Conservation (phyloP, 768 basidiomycete genomes). For the Russula sp. region DNA sequence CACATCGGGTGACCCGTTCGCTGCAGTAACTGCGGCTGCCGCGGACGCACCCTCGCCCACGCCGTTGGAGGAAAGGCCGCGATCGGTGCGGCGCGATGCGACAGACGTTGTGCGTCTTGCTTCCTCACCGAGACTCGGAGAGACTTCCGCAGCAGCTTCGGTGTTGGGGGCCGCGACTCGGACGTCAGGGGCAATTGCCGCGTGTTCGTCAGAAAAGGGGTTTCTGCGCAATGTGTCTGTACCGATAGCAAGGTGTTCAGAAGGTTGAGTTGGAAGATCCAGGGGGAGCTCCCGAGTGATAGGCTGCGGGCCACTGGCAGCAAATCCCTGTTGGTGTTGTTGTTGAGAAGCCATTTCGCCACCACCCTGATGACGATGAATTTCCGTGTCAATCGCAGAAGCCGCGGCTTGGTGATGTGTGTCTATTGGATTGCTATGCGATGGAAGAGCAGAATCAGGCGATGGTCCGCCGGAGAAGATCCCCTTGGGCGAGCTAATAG, state of each 20-base stretch:
- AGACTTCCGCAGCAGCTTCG: background rate
- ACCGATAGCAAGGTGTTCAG: background rate
- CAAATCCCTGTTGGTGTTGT: background rate
- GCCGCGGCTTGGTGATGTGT: background rate
- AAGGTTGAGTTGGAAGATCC: background rate
- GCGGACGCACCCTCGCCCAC: slow-evolving; percentile 44
- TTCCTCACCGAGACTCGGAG: background rate
- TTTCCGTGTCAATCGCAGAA: background rate
- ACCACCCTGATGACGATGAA: background rate
- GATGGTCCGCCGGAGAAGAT: slow-evolving; percentile 18
- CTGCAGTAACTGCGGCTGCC: slow-evolving; percentile 53
- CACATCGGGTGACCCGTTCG: slow-evolving; percentile 42
- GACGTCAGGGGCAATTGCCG: background rate
- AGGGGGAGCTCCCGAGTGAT: background rate
- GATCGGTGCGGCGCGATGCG: slow-evolving; percentile 12
- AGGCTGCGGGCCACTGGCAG: background rate
- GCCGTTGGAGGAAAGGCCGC: background rate
- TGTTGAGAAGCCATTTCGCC: background rate
- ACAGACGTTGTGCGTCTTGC: background rate
- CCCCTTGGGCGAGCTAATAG: background rate
- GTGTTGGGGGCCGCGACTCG: background rate
- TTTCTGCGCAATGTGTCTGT: too few species aligned
- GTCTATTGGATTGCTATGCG: background rate
- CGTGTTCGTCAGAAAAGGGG: background rate
- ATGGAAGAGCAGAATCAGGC: slow-evolving; percentile 4